phyloP scores from a whole-genome alignment of 257 asterid genomes.

The Capsicum baccatum region DNA sequence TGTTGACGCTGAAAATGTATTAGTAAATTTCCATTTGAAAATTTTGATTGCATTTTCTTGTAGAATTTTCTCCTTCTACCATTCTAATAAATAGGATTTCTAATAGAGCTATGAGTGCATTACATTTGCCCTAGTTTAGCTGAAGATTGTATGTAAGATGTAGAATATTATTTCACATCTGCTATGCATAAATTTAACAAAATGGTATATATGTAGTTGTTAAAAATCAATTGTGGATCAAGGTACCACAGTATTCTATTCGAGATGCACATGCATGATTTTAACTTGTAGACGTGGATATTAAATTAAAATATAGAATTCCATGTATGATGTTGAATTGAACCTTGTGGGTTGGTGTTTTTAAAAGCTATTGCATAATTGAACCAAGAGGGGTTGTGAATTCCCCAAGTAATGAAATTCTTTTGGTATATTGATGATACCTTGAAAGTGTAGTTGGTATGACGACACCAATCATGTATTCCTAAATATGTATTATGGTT shows the following conservation, averaged over 20 bases:
- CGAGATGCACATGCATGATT: not conserved
- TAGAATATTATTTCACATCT: not conserved
- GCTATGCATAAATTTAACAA: not conserved
- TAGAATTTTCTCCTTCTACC: not conserved
- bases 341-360: no score
- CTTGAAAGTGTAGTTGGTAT: no score
- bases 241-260: not conserved
- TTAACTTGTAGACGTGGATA: not conserved
- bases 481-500: no score
- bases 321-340: not conserved
- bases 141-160: not conserved
- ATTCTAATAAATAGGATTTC: no score
- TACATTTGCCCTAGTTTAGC: not conserved
- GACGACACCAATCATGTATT: no score
- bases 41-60: no score
- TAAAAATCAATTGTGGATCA: not conserved
- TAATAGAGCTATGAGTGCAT: not conserved
- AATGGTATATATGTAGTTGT: not conserved
- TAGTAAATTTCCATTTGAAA: no score
- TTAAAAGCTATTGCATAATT: no score
- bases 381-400: no score
- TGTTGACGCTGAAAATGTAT: no score
- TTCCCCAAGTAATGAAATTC: no score
- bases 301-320: not conserved
- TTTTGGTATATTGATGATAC: no score